Evolutionary conservation across 2,329 filamentous ascomycete genomes (phyloP), one percentile per base, ranked within the genome.

Genomic region (Chaetomium strumarium): DNA sequence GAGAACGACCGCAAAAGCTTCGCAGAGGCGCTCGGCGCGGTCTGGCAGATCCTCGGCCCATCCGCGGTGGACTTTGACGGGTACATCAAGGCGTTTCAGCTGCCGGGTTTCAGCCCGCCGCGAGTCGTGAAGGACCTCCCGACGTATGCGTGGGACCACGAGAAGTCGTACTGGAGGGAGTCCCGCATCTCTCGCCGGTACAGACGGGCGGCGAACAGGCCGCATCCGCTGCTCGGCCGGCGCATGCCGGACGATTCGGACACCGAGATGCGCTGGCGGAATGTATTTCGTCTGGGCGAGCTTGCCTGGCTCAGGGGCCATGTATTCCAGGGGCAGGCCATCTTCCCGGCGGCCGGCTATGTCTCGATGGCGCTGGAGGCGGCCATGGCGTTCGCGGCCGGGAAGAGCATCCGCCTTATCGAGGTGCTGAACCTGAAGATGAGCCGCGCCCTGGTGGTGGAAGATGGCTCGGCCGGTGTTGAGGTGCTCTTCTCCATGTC

Each of bases 321-420:
- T 49, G 54, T 58, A 16, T 49, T 64, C 42, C 65, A 72, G 29
- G 61, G 62, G 3, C 61, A 72, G 36, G 62, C 68, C 16, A 62
- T 79, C 8, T 75, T 76, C 47, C 76, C 76, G 0, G 70, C 61
- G 1, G 69, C 74, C 0, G 74, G 66, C 0, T 78, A 75, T 56
- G 49, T 75, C 1, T 62, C 66, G 13, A 72, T 75, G 62, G 72
- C 69, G 1, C 62, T 73, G 0, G 74, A 77, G 52, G 75, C 74
- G 2, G 65, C 65, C 12, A 36, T 9, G 29, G 29, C n/a, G 24
- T 17, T 45, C 12, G 33, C 14, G 33, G 12, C 31, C 50, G 29
- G 19, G 40, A 11, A 34, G 14, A 14, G 33, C 11, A 11, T 11
- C 14, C 14, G 10, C 4, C 14, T 11, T 10, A 37, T 37, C 34